Base-by-base conservation (phyloP, 257 asterid species). In the Nicotiana obtusifolia region DNA sequence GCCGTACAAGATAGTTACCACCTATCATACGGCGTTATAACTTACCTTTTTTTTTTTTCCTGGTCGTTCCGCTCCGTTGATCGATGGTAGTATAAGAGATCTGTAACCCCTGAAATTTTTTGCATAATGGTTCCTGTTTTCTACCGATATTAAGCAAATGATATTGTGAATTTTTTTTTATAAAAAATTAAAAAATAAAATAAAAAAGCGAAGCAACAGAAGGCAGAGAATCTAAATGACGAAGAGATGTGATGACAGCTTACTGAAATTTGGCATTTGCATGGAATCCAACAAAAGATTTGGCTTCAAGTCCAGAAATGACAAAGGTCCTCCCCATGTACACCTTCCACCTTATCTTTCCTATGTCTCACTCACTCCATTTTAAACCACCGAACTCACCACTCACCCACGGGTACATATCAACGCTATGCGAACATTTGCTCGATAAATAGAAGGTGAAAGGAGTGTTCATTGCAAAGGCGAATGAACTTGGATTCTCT, bases 291-390 rank as follows among this genome's bases (percentile, higher is more conserved):
- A 87, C 87, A 87, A 84, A 41, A 73, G 76, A 7, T 59, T 71
- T 87, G 88, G 87, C 78, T 80, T 82, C 76, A 17, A 64, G 68
- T 57, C 62, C 30, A 85, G 81, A 82, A 84, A 33, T 83, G 80
- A 88, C 86, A 86, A 82, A 86, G 31, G 71, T 67, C 69, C 64
- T 71, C 69, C 33, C 78, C 88, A 53, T 71, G 80, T 87, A 85
- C 89, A 86, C 89, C 88, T 84, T 79, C 88, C 77, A 78, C 85
- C 88, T 83, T 85, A 84, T 87, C 88, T 67, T 86, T 81, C 87
- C 85, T 47, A 4, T 73, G 61, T 73, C 82, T 76, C 89, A 86
- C 86, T 84, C 22, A 66, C 31, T 85, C 81, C 77, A 69, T 87
- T 75, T 83, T 82, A 64, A 83, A 78, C 86, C 88, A 89, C 90